phyloP scores from a whole-genome alignment of 306 rosid genomes.

The Rosa multiflora region DNA sequence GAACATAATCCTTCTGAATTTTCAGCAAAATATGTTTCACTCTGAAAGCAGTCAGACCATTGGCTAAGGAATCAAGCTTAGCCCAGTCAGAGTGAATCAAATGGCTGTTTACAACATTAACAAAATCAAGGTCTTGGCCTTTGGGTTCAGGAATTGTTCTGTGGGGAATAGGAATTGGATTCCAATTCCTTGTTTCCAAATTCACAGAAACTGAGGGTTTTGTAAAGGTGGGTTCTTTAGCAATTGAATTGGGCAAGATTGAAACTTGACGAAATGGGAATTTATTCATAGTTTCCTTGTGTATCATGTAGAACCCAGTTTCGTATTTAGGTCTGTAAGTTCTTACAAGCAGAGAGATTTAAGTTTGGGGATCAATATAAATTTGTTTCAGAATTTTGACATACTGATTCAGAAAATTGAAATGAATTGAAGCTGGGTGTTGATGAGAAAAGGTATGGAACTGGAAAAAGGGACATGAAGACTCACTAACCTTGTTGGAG shows the following conservation, averaged over 20 bases:
- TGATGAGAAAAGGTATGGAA: not conserved
- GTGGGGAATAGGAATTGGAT: constrained; percentile 61
- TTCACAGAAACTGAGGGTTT: constrained; percentile 24
- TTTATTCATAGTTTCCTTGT: constrained; percentile 4
- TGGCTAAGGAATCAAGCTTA: constrained; percentile 48
- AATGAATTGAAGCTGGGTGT: not conserved
- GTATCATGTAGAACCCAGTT: not conserved
- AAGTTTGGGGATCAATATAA: not conserved
- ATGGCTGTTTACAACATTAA: constrained; percentile 68
- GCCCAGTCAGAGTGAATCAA: constrained; percentile 76
- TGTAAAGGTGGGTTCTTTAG: constrained; percentile 20
- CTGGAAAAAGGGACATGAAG: not conserved
- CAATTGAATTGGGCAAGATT: constrained; percentile 24
- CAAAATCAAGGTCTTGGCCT: constrained; percentile 80
- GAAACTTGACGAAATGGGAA: constrained; percentile 41
- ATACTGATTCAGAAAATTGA: not conserved
- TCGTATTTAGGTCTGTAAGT: not conserved
- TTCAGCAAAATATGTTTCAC: constrained; percentile 60
- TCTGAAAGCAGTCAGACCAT: constrained; percentile 55
- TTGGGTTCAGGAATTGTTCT: constrained; percentile 58
- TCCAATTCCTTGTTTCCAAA: constrained; percentile 23
- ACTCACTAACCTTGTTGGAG: constrained; percentile 1
- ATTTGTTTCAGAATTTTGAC: not conserved
- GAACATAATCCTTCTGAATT: constrained; percentile 60
- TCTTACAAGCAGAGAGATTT: not conserved